These are phyloP conservation scores for Eimeria necatrix DNA, from an alignment of 169 alveolate genomes.

Conservation along the genomic window DNA sequence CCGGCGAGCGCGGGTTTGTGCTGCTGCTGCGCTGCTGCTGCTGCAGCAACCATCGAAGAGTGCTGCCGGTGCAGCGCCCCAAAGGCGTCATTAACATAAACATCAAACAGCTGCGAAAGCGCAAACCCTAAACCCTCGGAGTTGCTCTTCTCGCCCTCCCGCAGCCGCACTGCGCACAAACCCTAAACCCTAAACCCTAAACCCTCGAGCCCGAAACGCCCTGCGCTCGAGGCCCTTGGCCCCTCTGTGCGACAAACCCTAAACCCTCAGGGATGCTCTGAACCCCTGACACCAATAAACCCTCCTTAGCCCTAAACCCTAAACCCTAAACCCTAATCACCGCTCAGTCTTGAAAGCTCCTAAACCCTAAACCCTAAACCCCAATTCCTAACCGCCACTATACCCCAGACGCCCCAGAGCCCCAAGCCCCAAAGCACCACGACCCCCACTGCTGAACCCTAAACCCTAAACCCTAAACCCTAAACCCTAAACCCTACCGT, in stretches of 20 bases:
- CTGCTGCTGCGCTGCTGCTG: background rate
- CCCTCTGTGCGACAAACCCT: too few species aligned
- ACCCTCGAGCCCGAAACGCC: too few species aligned
- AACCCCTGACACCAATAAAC: too few species aligned
- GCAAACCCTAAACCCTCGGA: constrained; percentile 72
- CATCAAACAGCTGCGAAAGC: constrained; percentile 93
- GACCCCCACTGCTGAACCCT: background rate
- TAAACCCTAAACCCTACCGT: constrained; percentile 88
- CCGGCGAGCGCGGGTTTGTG: constrained; percentile 95
- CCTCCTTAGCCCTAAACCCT: too few species aligned
- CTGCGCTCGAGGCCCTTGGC: too few species aligned
- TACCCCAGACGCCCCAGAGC: too few species aligned
- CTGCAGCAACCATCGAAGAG: constrained; percentile 97
- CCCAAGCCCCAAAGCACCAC: background rate
- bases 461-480: constrained; percentile 32
- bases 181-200: too few species aligned
- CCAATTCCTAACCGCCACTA: too few species aligned
- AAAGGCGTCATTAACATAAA: constrained; percentile 98
- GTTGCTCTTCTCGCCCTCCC: constrained; percentile 65
- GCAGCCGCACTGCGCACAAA: constrained; percentile 53
- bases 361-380: too few species aligned
- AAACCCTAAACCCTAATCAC: too few species aligned
- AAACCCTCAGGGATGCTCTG: too few species aligned
- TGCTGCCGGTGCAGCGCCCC: constrained; percentile 99
- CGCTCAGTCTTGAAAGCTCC: too few species aligned